phyloP scores from a whole-genome alignment of 1,284 basidiomycete genomes.

The Kwoniella shivajii region DNA sequence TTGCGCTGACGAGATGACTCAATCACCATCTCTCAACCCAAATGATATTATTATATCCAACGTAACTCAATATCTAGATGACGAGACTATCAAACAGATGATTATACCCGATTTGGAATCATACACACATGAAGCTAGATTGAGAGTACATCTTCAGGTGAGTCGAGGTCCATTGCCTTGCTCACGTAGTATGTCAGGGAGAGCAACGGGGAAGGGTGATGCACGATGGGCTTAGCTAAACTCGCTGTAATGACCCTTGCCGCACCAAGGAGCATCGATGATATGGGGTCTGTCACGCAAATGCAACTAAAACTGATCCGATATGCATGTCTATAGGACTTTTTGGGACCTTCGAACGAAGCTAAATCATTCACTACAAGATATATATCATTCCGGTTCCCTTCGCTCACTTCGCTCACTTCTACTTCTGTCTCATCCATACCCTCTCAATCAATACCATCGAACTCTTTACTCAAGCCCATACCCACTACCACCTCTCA shows the following conservation, averaged over 20 bases:
- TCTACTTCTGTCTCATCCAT: constrained; percentile 21
- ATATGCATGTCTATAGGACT: too few species aligned
- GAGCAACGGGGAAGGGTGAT: too few species aligned
- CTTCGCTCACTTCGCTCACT: constrained; percentile 24
- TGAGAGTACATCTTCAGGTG: constrained; percentile 45
- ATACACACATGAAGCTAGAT: constrained; percentile 35
- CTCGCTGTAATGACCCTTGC: too few species aligned
- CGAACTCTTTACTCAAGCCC: constrained; percentile 8
- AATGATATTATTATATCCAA: background rate
- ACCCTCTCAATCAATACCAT: constrained; percentile 10
- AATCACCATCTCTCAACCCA: background rate
- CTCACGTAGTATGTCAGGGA: too few species aligned
- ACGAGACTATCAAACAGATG: constrained; percentile 44
- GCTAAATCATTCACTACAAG: constrained; percentile 42
- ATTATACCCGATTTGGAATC: constrained; percentile 48
- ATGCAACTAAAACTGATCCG: too few species aligned
- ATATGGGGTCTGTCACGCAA: too few species aligned
- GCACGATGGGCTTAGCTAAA: too few species aligned
- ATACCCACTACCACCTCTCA: background rate
- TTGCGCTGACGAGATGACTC: background rate
- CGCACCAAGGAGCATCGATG: too few species aligned
- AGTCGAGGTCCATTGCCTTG: too few species aligned
- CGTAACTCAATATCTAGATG: constrained; percentile 27
- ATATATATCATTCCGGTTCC: constrained; percentile 46
- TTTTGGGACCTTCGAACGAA: constrained; percentile 43